A percentile compares a stretch with the other conserved stretches of the same genome.
These are phyloP conservation scores for Pichiaceae sp. DNA, from an alignment of 1,139 yeast species.

Conservation along the genomic window DNA sequence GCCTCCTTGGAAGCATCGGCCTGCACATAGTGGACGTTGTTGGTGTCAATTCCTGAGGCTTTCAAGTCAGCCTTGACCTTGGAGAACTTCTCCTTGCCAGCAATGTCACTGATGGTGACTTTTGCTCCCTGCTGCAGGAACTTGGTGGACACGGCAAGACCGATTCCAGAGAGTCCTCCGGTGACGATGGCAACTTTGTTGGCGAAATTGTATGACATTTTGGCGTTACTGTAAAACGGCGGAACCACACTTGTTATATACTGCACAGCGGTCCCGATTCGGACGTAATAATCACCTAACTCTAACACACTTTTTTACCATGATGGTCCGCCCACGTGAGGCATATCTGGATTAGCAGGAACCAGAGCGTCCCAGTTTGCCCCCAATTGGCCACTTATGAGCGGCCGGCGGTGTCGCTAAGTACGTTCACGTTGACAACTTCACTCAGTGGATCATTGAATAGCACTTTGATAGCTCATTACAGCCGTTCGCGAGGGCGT, in stretches of 20 bases:
- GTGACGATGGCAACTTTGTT: slow-evolving; percentile 24
- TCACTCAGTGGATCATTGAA: background rate
- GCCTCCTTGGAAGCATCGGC: slow-evolving; percentile 5
- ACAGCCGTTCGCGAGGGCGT: too few species aligned
- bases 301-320: too few species aligned
- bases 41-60: slow-evolving; percentile 5
- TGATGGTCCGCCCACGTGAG: too few species aligned
- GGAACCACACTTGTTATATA: too few species aligned
- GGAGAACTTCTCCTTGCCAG: slow-evolving; percentile 9
- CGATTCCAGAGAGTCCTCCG: slow-evolving; percentile 28
- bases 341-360: too few species aligned
- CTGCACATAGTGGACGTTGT: slow-evolving; percentile 1
- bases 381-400: too few species aligned
- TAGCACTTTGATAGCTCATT: too few species aligned
- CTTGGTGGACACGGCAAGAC: slow-evolving; percentile 21
- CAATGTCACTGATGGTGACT: slow-evolving; percentile 18
- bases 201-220: background rate
- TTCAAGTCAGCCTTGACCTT: slow-evolving; percentile 3
- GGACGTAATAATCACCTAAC: too few species aligned
- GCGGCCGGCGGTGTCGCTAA: background rate
- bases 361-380: too few species aligned
- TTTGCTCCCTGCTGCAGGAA: slow-evolving; percentile 17
- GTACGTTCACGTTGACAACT: background rate
- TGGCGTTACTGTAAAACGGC: too few species aligned
- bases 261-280: too few species aligned